phyloP scores from a whole-genome alignment of 257 asterid genomes.

The Leonotis leonurus region DNA sequence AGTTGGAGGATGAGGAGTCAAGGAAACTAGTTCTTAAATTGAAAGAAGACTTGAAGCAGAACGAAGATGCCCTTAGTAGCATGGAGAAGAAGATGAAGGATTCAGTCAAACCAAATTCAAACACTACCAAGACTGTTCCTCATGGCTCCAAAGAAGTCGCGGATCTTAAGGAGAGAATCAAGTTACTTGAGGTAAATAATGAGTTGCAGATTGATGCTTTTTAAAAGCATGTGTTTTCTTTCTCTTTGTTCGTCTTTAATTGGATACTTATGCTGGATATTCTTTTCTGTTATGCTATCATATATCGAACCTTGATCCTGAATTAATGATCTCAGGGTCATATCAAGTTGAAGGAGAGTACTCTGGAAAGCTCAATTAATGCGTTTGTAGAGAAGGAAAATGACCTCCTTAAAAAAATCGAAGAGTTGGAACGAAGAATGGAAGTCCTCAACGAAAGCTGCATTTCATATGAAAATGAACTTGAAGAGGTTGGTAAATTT shows the following conservation, averaged over 20 bases:
- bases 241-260: not conserved
- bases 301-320: not conserved
- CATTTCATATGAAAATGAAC: constrained; percentile 26
- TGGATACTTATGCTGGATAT: not conserved
- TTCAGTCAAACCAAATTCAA: constrained; percentile 27
- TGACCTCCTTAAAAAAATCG: constrained; percentile 57
- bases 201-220: not conserved
- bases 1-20: constrained; percentile 55
- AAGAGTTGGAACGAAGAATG: constrained; percentile 54
- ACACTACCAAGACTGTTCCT: constrained; percentile 23
- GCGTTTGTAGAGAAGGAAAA: constrained; percentile 69
- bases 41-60: constrained; percentile 49
- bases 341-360: constrained; percentile 56
- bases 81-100: constrained; percentile 65
- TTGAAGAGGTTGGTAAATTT: constrained; percentile 39
- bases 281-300: not conserved
- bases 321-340: constrained; percentile 42
- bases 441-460: constrained; percentile 41
- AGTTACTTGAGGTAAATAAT: constrained; percentile 69
- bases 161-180: constrained; percentile 64
- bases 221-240: not conserved
- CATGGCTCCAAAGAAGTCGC: constrained; percentile 47
- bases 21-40: constrained; percentile 46
- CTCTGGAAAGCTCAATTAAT: constrained; percentile 55
- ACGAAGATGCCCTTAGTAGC: constrained; percentile 46